These are phyloP conservation scores for Naganishia cerealis DNA, from an alignment of 1,284 basidiomycete species.

Conservation along the genomic window DNA sequence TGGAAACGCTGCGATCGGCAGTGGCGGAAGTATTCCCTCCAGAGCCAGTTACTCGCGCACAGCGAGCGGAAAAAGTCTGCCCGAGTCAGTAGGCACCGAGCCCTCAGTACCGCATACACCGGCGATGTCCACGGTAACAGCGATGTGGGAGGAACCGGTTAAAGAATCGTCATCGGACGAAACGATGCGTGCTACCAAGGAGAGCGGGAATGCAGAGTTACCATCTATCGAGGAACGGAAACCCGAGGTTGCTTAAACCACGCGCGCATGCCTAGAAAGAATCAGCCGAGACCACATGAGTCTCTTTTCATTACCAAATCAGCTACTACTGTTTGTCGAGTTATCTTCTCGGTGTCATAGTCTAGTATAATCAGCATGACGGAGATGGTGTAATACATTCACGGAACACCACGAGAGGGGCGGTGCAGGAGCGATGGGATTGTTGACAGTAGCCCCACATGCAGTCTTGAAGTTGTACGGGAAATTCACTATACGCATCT, in stretches of 20 bases:
- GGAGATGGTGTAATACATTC: neutral
- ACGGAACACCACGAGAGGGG: neutral
- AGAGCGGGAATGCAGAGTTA: neutral
- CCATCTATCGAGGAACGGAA: slow-evolving; percentile 6
- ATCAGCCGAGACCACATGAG: neutral
- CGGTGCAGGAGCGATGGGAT: neutral
- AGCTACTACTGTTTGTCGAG: neutral
- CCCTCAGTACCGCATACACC: neutral
- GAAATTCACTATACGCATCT: neutral
- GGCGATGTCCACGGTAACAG: neutral
- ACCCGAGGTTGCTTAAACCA: neutral
- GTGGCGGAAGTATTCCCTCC: neutral
- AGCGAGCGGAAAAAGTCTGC: slow-evolving; percentile 11
- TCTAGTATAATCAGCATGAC: neutral
- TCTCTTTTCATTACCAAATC: neutral
- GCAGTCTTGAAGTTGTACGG: neutral
- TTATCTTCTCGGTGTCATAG: neutral
- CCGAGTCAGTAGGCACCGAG: neutral
- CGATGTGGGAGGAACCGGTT: neutral
- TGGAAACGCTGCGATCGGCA: slow-evolving; percentile 7
- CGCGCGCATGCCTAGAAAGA: neutral
- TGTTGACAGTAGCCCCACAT: neutral
- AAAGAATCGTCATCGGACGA: slow-evolving; percentile 16
- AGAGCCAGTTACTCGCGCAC: slow-evolving; percentile 10
- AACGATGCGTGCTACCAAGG: slow-evolving; percentile 4